A percentile compares a stretch with the other conserved stretches of the same genome.
These are phyloP conservation scores for Aspergillus amoenus DNA, from an alignment of 2,329 filamentous ascomycete genomes.

Conservation along the genomic window DNA sequence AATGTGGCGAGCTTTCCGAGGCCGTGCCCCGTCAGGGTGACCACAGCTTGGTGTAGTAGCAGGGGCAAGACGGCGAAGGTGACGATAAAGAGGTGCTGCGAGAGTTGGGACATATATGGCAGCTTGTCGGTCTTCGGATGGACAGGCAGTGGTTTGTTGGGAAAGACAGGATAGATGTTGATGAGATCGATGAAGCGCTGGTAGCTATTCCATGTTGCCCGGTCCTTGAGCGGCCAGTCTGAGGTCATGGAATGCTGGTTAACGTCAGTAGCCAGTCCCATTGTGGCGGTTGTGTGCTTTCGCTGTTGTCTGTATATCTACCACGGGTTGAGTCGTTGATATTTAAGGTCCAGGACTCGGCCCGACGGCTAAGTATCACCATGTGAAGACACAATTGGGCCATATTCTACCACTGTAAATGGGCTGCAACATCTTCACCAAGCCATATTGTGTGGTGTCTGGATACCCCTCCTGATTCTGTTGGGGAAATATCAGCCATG, in stretches of 20 bases:
- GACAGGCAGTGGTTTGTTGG: neutral
- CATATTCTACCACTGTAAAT: too few relatives aligned
- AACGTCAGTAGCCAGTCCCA: neutral
- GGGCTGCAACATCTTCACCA: too few relatives aligned
- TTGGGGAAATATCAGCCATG: too few relatives aligned
- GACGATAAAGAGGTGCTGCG: neutral
- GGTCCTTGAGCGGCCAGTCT: neutral
- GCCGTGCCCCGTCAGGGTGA: neutral
- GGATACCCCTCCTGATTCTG: too few relatives aligned
- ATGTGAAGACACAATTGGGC: too few relatives aligned
- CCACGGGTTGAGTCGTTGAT: neutral
- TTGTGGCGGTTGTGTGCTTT: neutral
- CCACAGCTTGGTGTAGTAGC: neutral
- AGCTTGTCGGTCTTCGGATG: slow-evolving; percentile 1
- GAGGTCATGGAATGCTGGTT: neutral
- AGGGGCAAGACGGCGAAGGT: neutral
- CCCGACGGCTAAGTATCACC: neutral
- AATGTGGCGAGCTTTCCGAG: neutral
- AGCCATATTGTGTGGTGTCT: too few relatives aligned
- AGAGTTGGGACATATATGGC: neutral
- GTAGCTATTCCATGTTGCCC: neutral
- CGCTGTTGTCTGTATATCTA: neutral
- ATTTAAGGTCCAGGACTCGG: neutral
- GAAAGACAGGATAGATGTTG: neutral
- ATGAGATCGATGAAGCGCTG: neutral